phyloP scores from a whole-genome alignment of 2,329 filamentous ascomycete species.

The Madurella fahalii region DNA sequence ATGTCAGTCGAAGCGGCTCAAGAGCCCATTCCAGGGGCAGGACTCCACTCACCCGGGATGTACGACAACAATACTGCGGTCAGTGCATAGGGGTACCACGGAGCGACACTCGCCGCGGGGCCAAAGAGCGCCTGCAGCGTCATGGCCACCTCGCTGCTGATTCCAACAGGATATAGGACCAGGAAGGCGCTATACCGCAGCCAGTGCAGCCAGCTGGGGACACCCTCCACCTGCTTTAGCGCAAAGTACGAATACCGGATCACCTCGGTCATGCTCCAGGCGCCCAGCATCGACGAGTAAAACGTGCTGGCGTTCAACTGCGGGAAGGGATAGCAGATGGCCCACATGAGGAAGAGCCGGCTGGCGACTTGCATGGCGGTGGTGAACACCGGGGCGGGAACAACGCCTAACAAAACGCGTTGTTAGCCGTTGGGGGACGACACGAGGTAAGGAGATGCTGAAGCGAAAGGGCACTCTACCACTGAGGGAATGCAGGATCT shows the following conservation, averaged over 20 bases:
- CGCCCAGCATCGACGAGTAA: constrained; percentile 75
- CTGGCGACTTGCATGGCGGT: constrained; percentile 87
- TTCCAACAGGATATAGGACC: constrained; percentile 87
- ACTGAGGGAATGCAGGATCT: constrained; percentile 74
- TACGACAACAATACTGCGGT: constrained; percentile 68
- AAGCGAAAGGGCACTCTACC: constrained; percentile 47
- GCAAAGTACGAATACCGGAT: constrained; percentile 92
- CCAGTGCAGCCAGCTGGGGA: constrained; percentile 64
- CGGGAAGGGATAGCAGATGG: constrained; percentile 71
- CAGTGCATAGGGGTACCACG: constrained; percentile 54
- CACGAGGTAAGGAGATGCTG: not conserved
- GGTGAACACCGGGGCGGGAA: constrained; percentile 79
- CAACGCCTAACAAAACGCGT: constrained; percentile 56
- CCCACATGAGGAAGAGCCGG: constrained; percentile 86
- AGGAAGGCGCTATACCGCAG: constrained; percentile 91
- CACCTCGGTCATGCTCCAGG: constrained; percentile 89
- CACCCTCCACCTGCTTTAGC: constrained; percentile 62
- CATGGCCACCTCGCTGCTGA: constrained; percentile 79
- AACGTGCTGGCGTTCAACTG: constrained; percentile 55
- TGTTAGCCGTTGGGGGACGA: not conserved
- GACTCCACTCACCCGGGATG: constrained; percentile 62
- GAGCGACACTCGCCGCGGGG: constrained; percentile 48
- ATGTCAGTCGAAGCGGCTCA: constrained; percentile 1
- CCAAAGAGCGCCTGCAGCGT: constrained; percentile 63
- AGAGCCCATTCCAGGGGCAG: not conserved